Evolutionary conservation across 495 filamentous ascomycete genomes (phyloP), one percentile per base, ranked within the genome.

Genomic region (Hyaloscypha bicolor): DNA sequence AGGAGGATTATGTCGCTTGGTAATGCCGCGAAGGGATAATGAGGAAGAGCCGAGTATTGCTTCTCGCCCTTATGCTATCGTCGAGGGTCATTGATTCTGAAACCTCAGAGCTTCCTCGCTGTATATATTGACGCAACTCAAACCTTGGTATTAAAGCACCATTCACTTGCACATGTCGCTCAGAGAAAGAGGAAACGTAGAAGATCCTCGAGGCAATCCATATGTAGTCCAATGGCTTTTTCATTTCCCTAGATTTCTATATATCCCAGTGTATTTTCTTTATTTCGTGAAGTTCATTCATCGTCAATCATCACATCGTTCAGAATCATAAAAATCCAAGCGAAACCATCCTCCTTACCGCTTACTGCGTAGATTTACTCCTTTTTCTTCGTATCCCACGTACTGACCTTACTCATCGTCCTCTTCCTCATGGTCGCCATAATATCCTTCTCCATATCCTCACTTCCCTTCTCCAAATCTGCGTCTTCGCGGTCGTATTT

Each of bases 381-480:
- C 29, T 67, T 67, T 57, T 69, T 69, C 64, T 69, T 71, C 42
- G 63, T 65, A 57, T 71, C 69, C 71, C 71, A 86, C 12, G 83
- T 85, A 37, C 75, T 68, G 39, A 74, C 77, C 71, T 82, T 86
- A 64, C 76, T 82, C 77, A 86, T 72, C 8, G 83, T 85, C 67
- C 80, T 76, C 78, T 81, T 79, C 52, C 84, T 72, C 82, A 86
- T 85, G 37, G 75, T 76, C 22, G 76, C 76, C 75, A 84, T 79
- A 65, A 86, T 86, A 66, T 82, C 75, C 63, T 69, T 76, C 76
- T 86, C 83, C 83, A 87, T 85, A 62, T 72, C 72, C 61, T 82
- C 80, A 64, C 86, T 85, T 14, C 82, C 80, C 57, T 74, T 73
- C 75, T 85, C 84, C 56, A 85, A 77, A 60, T 82, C 78, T 6